Conservation (phyloP, 805 yeast genomes). For the Sporopachydermia lactativora region DNA sequence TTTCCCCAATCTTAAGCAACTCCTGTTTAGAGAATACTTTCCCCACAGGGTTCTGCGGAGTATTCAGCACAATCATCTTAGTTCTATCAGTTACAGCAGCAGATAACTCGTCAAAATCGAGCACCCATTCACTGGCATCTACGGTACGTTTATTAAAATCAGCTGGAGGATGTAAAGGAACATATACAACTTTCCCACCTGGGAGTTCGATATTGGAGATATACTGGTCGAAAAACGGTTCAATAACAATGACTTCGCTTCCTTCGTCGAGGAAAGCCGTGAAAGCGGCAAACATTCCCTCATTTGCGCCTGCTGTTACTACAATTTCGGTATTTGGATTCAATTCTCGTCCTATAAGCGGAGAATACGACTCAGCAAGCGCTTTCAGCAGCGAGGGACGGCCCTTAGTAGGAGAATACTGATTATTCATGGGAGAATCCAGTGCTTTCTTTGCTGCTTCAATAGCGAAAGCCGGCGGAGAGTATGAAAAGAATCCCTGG, state of each 20-base stretch:
- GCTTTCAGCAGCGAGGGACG: conserved; percentile 63
- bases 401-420: conserved; percentile 87
- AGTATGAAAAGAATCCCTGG: conserved; percentile 93
- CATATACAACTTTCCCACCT: conserved; percentile 85
- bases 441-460: conserved; percentile 70
- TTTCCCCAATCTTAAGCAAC: conserved; percentile 55
- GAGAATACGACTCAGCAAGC: conserved; percentile 56
- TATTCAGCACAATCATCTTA: conserved; percentile 74
- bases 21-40: conserved; percentile 74
- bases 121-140: conserved; percentile 74
- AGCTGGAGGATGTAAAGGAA: conserved; percentile 71
- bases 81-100: conserved; percentile 61
- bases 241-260: conserved; percentile 92
- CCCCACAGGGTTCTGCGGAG: conserved; percentile 96
- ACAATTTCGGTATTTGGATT: conserved; percentile 46
- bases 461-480: conserved; percentile 90
- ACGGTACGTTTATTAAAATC: conserved; percentile 50
- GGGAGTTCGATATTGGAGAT: conserved; percentile 87
- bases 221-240: conserved; percentile 96
- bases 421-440: conserved; percentile 63
- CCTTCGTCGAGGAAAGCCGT: conserved; percentile 77
- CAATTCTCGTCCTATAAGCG: conserved; percentile 44
- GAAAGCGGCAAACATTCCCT: conserved; percentile 77
- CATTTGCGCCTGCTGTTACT: conserved; percentile 94
- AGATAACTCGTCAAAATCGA: conserved; percentile 68